Percentiles rank a stretch among this genome's conserved stretches.
Evolutionary conservation across 768 basidiomycete species (phyloP).

Genomic region (Agrocybe praecox): DNA sequence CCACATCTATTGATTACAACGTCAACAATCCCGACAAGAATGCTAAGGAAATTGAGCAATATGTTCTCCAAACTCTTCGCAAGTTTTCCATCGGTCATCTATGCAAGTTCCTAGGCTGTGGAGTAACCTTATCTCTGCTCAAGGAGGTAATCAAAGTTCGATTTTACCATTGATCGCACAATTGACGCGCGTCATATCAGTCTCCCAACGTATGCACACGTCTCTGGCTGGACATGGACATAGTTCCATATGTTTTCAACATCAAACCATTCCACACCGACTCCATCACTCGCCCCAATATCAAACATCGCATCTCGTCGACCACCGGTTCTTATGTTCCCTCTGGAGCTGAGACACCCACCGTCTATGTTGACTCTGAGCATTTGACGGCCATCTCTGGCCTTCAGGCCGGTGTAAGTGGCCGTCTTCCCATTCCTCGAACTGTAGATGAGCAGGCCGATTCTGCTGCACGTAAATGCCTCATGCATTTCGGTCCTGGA

Average conservation of each 20-base stretch:
- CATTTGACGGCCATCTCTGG: slow-evolving; percentile 47
- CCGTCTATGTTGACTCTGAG: slow-evolving; percentile 62
- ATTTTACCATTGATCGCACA: slow-evolving; percentile 14
- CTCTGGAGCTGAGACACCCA: slow-evolving; percentile 78
- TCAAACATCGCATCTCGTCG: slow-evolving; percentile 83
- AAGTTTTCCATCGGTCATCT: slow-evolving; percentile 77
- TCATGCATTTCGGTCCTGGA: slow-evolving; percentile 81
- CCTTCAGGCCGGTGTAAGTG: slow-evolving; percentile 47
- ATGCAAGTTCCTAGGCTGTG: slow-evolving; percentile 86
- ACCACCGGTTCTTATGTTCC: slow-evolving; percentile 78
- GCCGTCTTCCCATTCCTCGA: slow-evolving; percentile 70
- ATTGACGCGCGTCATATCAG: slow-evolving; percentile 35
- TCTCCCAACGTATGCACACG: slow-evolving; percentile 83
- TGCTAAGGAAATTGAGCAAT: slow-evolving; percentile 61
- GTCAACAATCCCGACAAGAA: slow-evolving; percentile 54
- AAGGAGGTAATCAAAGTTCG: slow-evolving; percentile 52
- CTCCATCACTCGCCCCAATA: slow-evolving; percentile 73
- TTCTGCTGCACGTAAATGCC: slow-evolving; percentile 81
- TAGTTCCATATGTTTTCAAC: slow-evolving; percentile 85
- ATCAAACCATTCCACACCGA: slow-evolving; percentile 85
- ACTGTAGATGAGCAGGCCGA: slow-evolving; percentile 86
- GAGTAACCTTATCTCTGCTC: slow-evolving; percentile 71
- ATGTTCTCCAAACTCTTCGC: slow-evolving; percentile 65
- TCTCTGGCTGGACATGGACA: slow-evolving; percentile 81
- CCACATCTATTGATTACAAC: slow-evolving; percentile 54